Percentiles rank a stretch among this genome's conserved stretches.
These are phyloP conservation scores for Pseudogymnoascus sp. DNA, from an alignment of 2,329 filamentous ascomycete genomes.

Conservation along the genomic window DNA sequence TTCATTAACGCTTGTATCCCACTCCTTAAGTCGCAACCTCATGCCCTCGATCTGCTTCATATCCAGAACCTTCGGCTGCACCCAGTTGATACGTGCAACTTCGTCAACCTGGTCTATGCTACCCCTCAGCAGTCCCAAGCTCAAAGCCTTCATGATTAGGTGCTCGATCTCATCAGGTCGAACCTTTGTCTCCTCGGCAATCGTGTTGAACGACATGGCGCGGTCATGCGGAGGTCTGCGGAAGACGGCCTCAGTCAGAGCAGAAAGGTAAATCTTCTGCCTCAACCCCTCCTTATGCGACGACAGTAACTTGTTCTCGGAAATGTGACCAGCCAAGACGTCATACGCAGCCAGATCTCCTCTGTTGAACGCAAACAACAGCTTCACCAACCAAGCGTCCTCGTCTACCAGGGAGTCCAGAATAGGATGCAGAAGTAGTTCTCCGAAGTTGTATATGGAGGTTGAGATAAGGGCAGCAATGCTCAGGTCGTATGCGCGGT, in stretches of 20 bases:
- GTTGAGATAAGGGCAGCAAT: conserved; percentile 89
- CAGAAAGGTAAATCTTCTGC: conserved; percentile 96
- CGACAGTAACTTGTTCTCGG: conserved; percentile 69
- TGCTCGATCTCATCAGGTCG: conserved; percentile 90
- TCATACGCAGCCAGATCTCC: conserved; percentile 87
- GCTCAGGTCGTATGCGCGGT: conserved; percentile 83
- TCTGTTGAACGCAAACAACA: conserved; percentile 97
- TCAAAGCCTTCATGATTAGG: conserved; percentile 97
- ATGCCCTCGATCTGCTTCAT: conserved; percentile 92
- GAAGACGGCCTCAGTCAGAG: conserved; percentile 93
- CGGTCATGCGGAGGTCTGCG: conserved; percentile 91
- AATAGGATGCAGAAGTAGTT: conserved; percentile 95
- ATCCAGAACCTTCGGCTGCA: conserved; percentile 95
- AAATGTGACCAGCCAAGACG: conserved; percentile 70
- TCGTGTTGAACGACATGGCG: conserved; percentile 83
- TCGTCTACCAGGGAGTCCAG: conserved; percentile 74
- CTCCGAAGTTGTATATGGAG: conserved; percentile 98
- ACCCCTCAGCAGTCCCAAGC: conserved; percentile 78
- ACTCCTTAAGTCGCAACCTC: conserved; percentile 79
- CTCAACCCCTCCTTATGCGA: conserved; percentile 78
- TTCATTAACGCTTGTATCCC: conserved; percentile 93
- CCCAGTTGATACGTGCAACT: conserved; percentile 94
- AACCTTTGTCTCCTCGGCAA: conserved; percentile 88
- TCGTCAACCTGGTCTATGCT: conserved; percentile 95
- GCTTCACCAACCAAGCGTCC: conserved; percentile 81